Evolutionary conservation across 2,329 filamentous ascomycete species (phyloP), one percentile per base, ranked within the genome.

Genomic region (Triangularia verruculosa): DNA sequence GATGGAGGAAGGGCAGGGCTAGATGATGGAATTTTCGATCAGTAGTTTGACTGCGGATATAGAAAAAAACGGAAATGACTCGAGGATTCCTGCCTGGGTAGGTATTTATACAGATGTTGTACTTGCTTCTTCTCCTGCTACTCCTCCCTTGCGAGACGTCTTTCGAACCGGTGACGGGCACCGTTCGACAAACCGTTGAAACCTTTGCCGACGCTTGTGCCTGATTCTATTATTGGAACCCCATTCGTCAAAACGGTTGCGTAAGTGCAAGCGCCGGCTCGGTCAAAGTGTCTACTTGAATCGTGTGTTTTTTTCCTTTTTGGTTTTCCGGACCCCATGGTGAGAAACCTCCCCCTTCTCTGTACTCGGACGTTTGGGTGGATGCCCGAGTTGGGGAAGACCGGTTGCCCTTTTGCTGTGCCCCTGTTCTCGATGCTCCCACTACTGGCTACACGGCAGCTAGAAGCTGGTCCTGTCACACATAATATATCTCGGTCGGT

Each of bases 311-410:
- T n/a, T n/a, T n/a, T n/a, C n/a, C n/a, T n/a, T n/a, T n/a, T n/a
- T n/a, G n/a, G n/a, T n/a, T n/a, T n/a, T n/a, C n/a, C n/a, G n/a
- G n/a, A n/a, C n/a, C n/a, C n/a, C 28, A 47, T 24, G 43, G 11
- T 30, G 20, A 53, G 20, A 47, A 47, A 47, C 39, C 39, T n/a
- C n/a, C n/a, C n/a, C n/a, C n/a, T n/a, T n/a, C 17, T 9, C 22
- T 62, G 32, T n/a, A 34, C 13, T 20, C 22, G 27, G 20, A 34
- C 17, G 24, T 62, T 55, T n/a, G n/a, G 59, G 32, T 65, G 61
- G 66, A 64, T 54, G n/a, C 32, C 61, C 30, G 56, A 57, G 55
- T 57, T 64, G 59, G 64, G 62, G 61, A 64, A 65, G 55, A 28
- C 58, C 66, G 39, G 6, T 8, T 17, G 8, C 39, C 7, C 5